phyloP scores from a whole-genome alignment of 1,284 basidiomycete species.

The Phellopilus nigrolimitatus region DNA sequence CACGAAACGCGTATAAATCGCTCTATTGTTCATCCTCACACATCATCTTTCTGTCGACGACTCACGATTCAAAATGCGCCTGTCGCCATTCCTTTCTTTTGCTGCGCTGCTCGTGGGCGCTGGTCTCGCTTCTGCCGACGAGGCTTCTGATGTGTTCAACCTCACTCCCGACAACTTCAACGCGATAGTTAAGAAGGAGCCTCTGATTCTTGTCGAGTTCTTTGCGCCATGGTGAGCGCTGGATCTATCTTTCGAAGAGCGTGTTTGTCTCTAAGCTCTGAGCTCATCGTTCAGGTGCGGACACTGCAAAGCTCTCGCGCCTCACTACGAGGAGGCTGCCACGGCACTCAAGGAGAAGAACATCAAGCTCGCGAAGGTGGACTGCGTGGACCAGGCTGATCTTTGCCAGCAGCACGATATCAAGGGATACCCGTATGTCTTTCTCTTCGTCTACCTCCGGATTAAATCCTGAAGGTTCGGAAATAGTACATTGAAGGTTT shows the following conservation, averaged over 20 bases:
- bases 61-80: slow-evolving; percentile 50
- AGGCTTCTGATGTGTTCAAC: slow-evolving; percentile 76
- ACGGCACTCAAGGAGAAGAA: slow-evolving; percentile 84
- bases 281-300: slow-evolving; percentile 60
- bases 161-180: slow-evolving; percentile 73
- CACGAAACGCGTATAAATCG: too few species aligned
- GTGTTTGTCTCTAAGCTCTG: slow-evolving; percentile 10
- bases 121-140: slow-evolving; percentile 50
- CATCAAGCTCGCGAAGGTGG: slow-evolving; percentile 94
- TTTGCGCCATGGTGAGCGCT: slow-evolving; percentile 78
- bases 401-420: slow-evolving; percentile 84
- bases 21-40: too few species aligned
- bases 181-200: slow-evolving; percentile 60
- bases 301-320: slow-evolving; percentile 89
- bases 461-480: slow-evolving; percentile 16
- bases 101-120: slow-evolving; percentile 51
- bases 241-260: slow-evolving; percentile 1
- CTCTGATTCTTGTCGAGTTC: slow-evolving; percentile 92
- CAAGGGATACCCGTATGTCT: slow-evolving; percentile 85
- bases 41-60: too few species aligned
- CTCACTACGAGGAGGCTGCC: slow-evolving; percentile 95
- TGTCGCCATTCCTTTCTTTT: slow-evolving; percentile 47
- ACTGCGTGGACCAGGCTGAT: slow-evolving; percentile 87
- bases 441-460: background rate
- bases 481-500: slow-evolving; percentile 79